Base-by-base conservation (phyloP, 768 basidiomycete genomes). In the Tricholoma saponaceum region DNA sequence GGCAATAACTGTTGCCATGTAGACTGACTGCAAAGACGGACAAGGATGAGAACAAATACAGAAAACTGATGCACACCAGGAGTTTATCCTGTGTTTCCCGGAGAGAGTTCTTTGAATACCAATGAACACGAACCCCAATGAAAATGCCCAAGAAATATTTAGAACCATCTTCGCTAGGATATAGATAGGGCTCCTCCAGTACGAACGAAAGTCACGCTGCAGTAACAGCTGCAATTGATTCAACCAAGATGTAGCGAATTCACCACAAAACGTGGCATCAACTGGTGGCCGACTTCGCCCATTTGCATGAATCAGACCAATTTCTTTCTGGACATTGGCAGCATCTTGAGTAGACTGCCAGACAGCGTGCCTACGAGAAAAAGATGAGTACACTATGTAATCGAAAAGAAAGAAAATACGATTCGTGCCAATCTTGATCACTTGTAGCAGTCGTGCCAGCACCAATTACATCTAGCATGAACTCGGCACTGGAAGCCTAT, bases 21-120 rank as follows among this genome's bases (percentile, higher is more conserved):
- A 86, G 18, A 85, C 77, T 0, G 83, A 71, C 83, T 84, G 50
- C 0, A 51, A 12, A 20, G 20, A 22, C 23, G 25, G 25, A 56
- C 12, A 10, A 25, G 4, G 5, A 51, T 20, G 16, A 55, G 12
- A 50, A 53, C 8, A 51, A 26, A 58, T 33, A 60, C 65, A 18
- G 49, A 58, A 12, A 49, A 58, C 30, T 23, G 60, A n/a, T 16
- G 72, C 82, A 49, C 60, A 86, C 84, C 58, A 88, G 87, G 20
- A 88, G 76, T 62, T 85, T 84, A 66, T 86, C 83, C 63, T 87
- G 86, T 1, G 75, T 80, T 30, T 79, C 86, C 59, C 81, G 83
- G 26, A 81, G 74, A 2, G 78, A 71, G 54, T 81, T 62, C 30
- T 82, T 79, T 0, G 80, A n/a, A n/a, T n/a, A n/a, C n/a, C n/a